A percentile compares a stretch with the other conserved stretches of the same genome.
Conservation (phyloP, 1,284 basidiomycete species). For the Apiotrichum veenhuisii region DNA sequence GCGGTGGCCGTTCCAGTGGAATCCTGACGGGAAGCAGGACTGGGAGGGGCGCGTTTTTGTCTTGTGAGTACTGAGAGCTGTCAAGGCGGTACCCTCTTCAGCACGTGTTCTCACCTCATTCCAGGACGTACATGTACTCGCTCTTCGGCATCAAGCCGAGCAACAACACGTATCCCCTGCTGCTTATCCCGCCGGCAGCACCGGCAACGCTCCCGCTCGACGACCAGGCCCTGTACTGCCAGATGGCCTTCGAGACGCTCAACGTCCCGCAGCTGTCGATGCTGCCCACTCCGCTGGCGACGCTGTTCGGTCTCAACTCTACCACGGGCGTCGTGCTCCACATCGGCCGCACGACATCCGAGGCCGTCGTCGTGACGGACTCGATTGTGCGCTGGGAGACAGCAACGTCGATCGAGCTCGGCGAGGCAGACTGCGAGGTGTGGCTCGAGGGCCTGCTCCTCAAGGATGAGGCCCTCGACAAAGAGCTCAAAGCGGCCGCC, state of each 20-base stretch:
- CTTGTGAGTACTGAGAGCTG: conserved; percentile 60
- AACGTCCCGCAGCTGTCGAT: conserved; percentile 82
- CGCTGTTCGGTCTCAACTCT: conserved; percentile 75
- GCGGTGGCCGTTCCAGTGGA: conserved; percentile 79
- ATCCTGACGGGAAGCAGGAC: conserved; percentile 60
- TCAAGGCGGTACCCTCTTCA: neutral
- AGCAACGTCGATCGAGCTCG: conserved; percentile 61
- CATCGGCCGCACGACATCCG: conserved; percentile 68
- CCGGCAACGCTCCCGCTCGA: conserved; percentile 51
- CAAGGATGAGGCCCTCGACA: conserved; percentile 61
- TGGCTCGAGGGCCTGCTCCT: conserved; percentile 68
- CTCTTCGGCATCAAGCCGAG: conserved; percentile 71
- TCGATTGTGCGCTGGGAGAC: conserved; percentile 64
- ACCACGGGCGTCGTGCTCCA: conserved; percentile 80
- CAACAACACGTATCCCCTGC: conserved; percentile 60
- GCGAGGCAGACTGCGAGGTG: conserved; percentile 67
- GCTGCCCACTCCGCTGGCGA: conserved; percentile 77
- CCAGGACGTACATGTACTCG: conserved; percentile 78
- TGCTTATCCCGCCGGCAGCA: conserved; percentile 58
- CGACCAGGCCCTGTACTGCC: conserved; percentile 72
- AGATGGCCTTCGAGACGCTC: conserved; percentile 92
- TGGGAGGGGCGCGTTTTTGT: conserved; percentile 90
- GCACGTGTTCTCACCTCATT: conserved; percentile 8
- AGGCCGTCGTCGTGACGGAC: conserved; percentile 70
- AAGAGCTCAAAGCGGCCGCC: conserved; percentile 56